These are phyloP conservation scores for Scedosporium boydii DNA, from an alignment of 2,329 filamentous ascomycete genomes.

Conservation along the genomic window DNA sequence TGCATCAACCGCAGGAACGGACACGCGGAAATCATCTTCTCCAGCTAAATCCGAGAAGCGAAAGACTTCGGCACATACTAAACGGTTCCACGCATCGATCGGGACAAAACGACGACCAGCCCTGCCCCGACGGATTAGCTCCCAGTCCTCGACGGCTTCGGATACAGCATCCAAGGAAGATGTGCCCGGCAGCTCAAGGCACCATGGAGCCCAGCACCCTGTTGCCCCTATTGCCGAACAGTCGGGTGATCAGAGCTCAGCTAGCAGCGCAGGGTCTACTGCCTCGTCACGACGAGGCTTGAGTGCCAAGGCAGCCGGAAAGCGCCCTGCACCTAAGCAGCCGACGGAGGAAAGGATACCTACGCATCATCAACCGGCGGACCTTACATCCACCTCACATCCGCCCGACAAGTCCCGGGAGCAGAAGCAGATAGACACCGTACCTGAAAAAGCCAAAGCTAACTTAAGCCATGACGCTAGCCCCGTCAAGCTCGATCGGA, in stretches of 20 bases:
- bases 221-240: background rate
- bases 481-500: background rate
- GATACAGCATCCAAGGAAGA: constrained; percentile 23
- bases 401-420: constrained; percentile 2
- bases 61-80: background rate
- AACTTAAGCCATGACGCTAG: background rate
- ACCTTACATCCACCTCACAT: background rate
- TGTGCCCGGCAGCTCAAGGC: constrained; percentile 4
- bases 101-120: constrained; percentile 35
- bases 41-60: constrained; percentile 15
- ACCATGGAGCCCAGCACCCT: background rate
- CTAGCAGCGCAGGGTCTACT: background rate
- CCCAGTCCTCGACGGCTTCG: constrained; percentile 31
- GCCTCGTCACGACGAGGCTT: constrained; percentile 8
- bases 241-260: background rate
- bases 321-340: constrained; percentile 25
- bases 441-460: background rate
- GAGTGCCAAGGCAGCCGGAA: constrained; percentile 39
- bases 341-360: background rate
- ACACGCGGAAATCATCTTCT: constrained; percentile 17
- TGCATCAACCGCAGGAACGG: constrained; percentile 22
- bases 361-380: background rate
- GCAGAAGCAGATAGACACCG: background rate
- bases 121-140: constrained; percentile 36
- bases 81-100: constrained; percentile 31